Conservation (phyloP, 805 yeast genomes). For the Schizosaccharomyces cryophilus region DNA sequence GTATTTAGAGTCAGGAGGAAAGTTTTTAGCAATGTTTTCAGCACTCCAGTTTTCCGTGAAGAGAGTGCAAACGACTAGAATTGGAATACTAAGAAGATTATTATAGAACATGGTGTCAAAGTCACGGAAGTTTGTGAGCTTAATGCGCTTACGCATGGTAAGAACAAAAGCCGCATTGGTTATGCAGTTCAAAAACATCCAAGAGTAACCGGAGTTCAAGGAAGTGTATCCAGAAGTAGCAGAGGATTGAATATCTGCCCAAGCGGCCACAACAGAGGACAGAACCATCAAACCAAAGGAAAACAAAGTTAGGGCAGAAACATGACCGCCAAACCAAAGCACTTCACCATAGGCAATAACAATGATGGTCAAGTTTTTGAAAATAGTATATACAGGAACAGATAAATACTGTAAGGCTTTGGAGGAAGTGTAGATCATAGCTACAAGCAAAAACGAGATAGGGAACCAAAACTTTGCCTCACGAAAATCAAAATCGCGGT, state of each 20-base stretch:
- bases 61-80: slow-evolving; percentile 50
- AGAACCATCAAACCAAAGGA: slow-evolving; percentile 81
- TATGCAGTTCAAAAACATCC: slow-evolving; percentile 92
- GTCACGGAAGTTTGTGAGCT: slow-evolving; percentile 72
- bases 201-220: slow-evolving; percentile 47
- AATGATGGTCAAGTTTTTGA: slow-evolving; percentile 90
- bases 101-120: slow-evolving; percentile 71
- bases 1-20: slow-evolving; percentile 46
- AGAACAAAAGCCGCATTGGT: slow-evolving; percentile 83
- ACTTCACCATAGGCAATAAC: slow-evolving; percentile 97
- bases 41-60: slow-evolving; percentile 82
- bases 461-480: slow-evolving; percentile 87
- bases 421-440: slow-evolving; percentile 88
- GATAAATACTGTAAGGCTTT: slow-evolving; percentile 79
- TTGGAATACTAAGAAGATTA: slow-evolving; percentile 80
- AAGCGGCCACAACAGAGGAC: slow-evolving; percentile 85
- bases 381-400: slow-evolving; percentile 91
- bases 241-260: slow-evolving; percentile 42
- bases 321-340: slow-evolving; percentile 83
- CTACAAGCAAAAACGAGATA: slow-evolving; percentile 64
- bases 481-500: slow-evolving; percentile 55
- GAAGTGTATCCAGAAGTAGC: slow-evolving; percentile 14
- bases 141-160: slow-evolving; percentile 91
- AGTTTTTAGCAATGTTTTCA: slow-evolving; percentile 46
- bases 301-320: slow-evolving; percentile 68